These are phyloP conservation scores for Zychaea mexicana DNA, from an alignment of 371 early-diverging fungal genomes.

Conservation along the genomic window DNA sequence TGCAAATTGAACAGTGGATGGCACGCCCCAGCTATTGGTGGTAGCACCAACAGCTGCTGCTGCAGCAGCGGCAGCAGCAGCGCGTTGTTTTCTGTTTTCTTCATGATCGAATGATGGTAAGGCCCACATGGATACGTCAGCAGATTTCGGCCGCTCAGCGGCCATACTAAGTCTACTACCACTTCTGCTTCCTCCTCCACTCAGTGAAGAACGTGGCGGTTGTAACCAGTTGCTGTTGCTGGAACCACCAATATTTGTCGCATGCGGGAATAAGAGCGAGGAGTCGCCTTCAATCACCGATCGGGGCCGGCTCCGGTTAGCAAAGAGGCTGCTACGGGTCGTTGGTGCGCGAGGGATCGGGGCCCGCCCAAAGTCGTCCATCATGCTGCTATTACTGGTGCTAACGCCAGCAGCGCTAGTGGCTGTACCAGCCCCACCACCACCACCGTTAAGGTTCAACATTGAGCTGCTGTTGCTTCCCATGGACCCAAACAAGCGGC, in stretches of 20 bases:
- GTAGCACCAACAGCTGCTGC: no score
- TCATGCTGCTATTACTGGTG: not conserved
- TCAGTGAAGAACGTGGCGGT: constrained; percentile 8
- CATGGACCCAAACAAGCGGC: constrained; percentile 39
- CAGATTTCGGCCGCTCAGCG: constrained; percentile 67
- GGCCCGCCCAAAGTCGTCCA: constrained; percentile 20
- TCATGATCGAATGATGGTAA: constrained; percentile 16
- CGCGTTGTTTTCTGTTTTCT: not conserved
- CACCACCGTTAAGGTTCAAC: constrained; percentile 2
- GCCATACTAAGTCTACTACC: constrained; percentile 21
- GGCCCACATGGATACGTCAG: constrained; percentile 67
- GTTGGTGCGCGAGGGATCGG: constrained; percentile 9
- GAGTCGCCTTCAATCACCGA: constrained; percentile 55
- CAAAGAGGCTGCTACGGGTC: constrained; percentile 7
- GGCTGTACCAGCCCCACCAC: not conserved
- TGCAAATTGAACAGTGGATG: constrained; percentile 20
- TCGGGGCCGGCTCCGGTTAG: constrained; percentile 30
- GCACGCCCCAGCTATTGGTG: constrained; percentile 27
- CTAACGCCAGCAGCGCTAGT: not conserved
- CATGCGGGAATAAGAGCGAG: constrained; percentile 24
- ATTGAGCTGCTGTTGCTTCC: constrained; percentile 1
- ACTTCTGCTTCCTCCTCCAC: not conserved
- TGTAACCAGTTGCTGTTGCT: constrained; percentile 31
- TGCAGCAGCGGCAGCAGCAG: no score
- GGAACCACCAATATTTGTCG: no score